A percentile compares a stretch with the other conserved stretches of the same genome.
phyloP scores from a whole-genome alignment of 164 flowering plant species.

The Kingdonia uniflora region DNA sequence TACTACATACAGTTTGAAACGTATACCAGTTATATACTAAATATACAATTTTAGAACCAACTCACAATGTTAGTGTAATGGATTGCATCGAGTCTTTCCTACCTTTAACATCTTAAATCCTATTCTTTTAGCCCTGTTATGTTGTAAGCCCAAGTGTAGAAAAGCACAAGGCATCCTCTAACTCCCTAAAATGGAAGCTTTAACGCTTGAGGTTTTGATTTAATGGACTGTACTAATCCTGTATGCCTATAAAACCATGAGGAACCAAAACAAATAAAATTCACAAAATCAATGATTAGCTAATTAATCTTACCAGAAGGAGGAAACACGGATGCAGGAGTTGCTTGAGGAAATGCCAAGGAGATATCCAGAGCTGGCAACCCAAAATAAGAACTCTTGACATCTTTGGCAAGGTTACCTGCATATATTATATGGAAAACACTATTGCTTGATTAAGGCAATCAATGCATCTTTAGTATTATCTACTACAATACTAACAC shows the following conservation, averaged over 20 bases:
- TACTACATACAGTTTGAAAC: too few species aligned
- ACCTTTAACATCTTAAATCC: too few species aligned
- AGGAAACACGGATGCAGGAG: constrained; percentile 79
- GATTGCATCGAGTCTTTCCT: too few species aligned
- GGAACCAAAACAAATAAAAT: not conserved
- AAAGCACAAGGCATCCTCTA: too few species aligned
- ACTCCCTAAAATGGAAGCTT: too few species aligned
- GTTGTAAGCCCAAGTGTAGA: too few species aligned
- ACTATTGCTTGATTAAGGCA: not conserved
- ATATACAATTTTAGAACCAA: too few species aligned
- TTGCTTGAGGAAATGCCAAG: constrained; percentile 85
- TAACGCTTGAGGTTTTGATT: too few species aligned
- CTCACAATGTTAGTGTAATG: too few species aligned
- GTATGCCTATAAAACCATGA: not conserved
- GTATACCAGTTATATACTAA: too few species aligned
- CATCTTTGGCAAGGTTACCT: constrained; percentile 17
- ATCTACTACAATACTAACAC: not conserved
- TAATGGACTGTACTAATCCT: too few species aligned
- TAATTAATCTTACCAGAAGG: constrained; percentile 42
- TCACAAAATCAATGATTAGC: not conserved
- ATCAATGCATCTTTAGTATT: not conserved
- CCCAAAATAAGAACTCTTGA: constrained; percentile 33
- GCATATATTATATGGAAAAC: constrained; percentile 5
- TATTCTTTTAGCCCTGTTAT: too few species aligned
- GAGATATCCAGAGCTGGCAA: constrained; percentile 68